Conservation (phyloP, 2,329 filamentous ascomycete genomes). For the Xylaria sp. region DNA sequence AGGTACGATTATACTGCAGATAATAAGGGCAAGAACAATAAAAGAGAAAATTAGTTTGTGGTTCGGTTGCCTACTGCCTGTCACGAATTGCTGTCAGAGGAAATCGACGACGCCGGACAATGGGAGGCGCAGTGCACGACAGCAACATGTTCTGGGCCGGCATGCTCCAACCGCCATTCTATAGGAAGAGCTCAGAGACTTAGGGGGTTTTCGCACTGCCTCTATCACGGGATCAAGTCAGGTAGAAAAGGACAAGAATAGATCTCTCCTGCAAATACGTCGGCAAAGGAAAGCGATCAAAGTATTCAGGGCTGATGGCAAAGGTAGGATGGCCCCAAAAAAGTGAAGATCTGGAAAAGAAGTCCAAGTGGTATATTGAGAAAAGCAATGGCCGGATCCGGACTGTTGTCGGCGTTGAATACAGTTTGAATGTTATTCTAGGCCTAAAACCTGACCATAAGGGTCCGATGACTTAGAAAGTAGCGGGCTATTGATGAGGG, state of each 20-base stretch:
- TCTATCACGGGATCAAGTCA: background rate
- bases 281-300: background rate
- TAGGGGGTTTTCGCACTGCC: background rate
- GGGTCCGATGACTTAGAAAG: background rate
- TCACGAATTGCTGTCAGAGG: background rate
- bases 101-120: background rate
- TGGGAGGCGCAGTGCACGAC: background rate
- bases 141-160: background rate
- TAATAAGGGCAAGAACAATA: slow-evolving; percentile 1
- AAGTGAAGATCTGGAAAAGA: background rate
- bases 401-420: slow-evolving; percentile 3
- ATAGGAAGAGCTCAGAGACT: background rate
- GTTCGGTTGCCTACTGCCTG: background rate
- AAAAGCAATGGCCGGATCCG: background rate
- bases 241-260: too few relatives aligned
- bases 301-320: background rate
- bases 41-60: background rate
- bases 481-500: background rate
- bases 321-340: slow-evolving; percentile 5
- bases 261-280: background rate
- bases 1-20: slow-evolving; percentile 4
- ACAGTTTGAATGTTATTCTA: background rate
- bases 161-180: background rate
- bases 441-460: background rate
- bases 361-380: slow-evolving; percentile 16